Evolutionary conservation across 345 rosid species (phyloP).

Genomic region (Melaleuca alternifolia): DNA sequence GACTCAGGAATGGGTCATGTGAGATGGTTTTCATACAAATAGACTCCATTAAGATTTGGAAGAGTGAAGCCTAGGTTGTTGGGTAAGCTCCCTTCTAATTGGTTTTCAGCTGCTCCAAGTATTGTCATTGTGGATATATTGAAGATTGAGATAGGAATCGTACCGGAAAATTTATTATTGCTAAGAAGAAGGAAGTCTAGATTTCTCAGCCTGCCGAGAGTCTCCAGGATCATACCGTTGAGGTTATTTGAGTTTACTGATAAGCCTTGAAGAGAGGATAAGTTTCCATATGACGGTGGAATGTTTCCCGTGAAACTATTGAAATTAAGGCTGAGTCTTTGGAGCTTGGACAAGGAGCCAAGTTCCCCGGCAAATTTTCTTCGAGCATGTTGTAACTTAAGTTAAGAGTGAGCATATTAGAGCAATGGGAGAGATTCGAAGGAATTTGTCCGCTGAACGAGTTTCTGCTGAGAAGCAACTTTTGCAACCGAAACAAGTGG

Average conservation of each 20-base stretch:
- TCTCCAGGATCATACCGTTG: not conserved
- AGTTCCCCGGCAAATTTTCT: conserved; percentile 5
- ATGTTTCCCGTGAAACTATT: conserved; percentile 6
- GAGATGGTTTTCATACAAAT: accelerated
- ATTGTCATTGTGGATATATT: not conserved
- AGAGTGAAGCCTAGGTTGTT: conserved; percentile 1
- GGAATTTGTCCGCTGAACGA: conserved; percentile 4
- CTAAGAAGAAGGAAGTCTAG: conserved; percentile 1
- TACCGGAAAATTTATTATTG: not conserved
- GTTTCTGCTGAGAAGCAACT: not conserved
- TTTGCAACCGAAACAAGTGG: no score
- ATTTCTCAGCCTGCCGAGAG: conserved; percentile 1
- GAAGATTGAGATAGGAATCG: conserved; percentile 3
- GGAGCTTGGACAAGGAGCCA: conserved; percentile 6
- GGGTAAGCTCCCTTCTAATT: conserved; percentile 5
- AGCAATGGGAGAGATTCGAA: conserved; percentile 1
- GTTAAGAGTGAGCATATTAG: not conserved
- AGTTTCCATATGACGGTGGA: conserved; percentile 3
- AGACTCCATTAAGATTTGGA: not conserved
- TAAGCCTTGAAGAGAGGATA: not conserved
- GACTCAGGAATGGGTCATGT: not conserved
- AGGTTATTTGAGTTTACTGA: not conserved
- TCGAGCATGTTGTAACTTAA: not conserved
- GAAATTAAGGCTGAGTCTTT: accelerated
- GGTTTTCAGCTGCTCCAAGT: not conserved